Evolutionary conservation across 2,329 filamentous ascomycete genomes (phyloP).

Genomic region (Xylaria multiplex): DNA sequence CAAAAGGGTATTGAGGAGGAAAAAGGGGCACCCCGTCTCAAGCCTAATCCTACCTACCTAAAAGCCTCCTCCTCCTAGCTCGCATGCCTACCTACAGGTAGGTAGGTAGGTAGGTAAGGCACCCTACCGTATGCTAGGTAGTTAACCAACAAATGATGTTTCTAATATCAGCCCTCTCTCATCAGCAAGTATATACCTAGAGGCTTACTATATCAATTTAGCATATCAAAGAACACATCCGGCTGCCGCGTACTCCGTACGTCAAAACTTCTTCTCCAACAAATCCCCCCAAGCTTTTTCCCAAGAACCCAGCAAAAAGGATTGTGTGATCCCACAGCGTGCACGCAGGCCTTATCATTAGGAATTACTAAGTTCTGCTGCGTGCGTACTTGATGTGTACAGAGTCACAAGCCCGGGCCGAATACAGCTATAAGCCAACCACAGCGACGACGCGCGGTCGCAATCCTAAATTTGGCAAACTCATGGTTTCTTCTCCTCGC

Average conservation of each 20-base stretch:
- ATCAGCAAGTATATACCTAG: background rate
- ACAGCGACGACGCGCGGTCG: slow-evolving; percentile 12
- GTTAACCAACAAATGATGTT: background rate
- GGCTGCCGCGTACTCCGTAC: background rate
- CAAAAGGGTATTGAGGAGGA: background rate
- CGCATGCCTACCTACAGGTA: background rate
- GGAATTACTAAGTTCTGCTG: no score
- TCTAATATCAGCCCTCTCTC: slow-evolving; percentile 11
- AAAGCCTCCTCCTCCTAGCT: slow-evolving; percentile 5
- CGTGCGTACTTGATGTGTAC: background rate
- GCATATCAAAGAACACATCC: slow-evolving; percentile 1
- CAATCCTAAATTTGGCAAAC: background rate
- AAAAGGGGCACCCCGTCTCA: background rate
- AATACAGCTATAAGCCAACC: slow-evolving; percentile 4
- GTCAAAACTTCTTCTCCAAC: slow-evolving; percentile 4
- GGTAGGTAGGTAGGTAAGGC: background rate
- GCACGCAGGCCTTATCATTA: background rate
- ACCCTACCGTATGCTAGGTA: background rate
- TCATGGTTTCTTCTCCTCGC: background rate
- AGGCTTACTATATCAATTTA: slow-evolving; percentile 21
- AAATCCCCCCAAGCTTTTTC: slow-evolving; percentile 1
- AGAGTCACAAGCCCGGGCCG: slow-evolving; percentile 9
- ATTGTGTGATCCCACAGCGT: slow-evolving; percentile 1
- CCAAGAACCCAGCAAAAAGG: background rate
- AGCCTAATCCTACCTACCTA: slow-evolving; percentile 17